These are phyloP conservation scores for Colletotrichum kahawae DNA, from an alignment of 2,329 filamentous ascomycete genomes.

Conservation along the genomic window DNA sequence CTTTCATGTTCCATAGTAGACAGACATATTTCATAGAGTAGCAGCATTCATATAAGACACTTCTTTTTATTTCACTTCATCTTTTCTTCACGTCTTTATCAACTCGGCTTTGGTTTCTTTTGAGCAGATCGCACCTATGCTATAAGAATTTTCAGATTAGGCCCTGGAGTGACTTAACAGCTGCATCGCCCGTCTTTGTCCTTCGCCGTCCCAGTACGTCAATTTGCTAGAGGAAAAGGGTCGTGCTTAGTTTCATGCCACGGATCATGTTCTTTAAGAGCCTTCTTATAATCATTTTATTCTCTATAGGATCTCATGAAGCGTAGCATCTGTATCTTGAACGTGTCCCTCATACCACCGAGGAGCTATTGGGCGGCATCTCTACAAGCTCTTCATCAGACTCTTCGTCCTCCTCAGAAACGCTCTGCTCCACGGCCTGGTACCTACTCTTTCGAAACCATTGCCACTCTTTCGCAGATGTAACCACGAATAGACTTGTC, in stretches of 20 bases:
- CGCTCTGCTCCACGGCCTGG: background rate
- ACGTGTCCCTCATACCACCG: background rate
- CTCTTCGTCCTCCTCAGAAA: background rate
- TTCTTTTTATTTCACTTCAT: too few relatives aligned
- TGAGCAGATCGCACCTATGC: background rate
- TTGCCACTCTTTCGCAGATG: constrained; percentile 3
- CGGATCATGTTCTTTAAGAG: rapidly evolving
- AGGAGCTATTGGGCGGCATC: background rate
- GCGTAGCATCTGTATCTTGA: background rate
- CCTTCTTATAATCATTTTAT: background rate
- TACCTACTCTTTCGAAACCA: background rate
- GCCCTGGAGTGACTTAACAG: background rate
- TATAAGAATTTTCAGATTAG: too few relatives aligned
- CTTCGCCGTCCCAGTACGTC: background rate
- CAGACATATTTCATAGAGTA: background rate
- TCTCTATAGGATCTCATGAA: background rate
- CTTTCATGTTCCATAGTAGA: background rate
- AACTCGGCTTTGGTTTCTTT: background rate
- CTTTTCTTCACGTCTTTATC: rapidly evolving
- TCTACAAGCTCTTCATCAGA: background rate
- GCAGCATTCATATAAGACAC: background rate
- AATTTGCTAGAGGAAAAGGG: rapidly evolving
- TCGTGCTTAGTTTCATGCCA: background rate
- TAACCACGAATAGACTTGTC: background rate
- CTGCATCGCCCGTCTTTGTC: background rate